A percentile compares a stretch with the other conserved stretches of the same genome.
These are phyloP conservation scores for Tetrahymena borealis DNA, from an alignment of 73 alveolate genomes.

Conservation along the genomic window DNA sequence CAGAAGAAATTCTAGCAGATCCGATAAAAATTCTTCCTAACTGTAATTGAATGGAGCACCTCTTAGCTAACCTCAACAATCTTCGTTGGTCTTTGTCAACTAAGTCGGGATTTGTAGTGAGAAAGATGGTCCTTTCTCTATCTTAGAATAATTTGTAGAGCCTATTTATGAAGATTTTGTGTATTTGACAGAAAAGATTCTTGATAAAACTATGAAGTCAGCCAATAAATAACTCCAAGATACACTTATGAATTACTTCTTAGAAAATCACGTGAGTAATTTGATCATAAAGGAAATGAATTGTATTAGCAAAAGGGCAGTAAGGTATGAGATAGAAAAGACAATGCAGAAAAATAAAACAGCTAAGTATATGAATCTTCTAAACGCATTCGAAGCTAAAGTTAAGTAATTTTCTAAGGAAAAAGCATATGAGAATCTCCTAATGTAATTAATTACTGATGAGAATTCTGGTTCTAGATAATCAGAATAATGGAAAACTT, in stretches of 20 bases:
- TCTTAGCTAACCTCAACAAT: neutral
- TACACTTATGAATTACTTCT: neutral
- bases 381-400: neutral
- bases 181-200: neutral
- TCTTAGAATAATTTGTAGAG: neutral
- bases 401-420: neutral
- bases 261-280: neutral
- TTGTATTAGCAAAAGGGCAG: neutral
- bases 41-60: neutral
- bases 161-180: neutral
- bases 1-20: neutral
- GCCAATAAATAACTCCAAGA: neutral
- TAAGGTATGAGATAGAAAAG: neutral
- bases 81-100: neutral
- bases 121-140: neutral
- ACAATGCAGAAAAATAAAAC: neutral
- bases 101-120: neutral
- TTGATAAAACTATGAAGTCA: neutral
- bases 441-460: neutral
- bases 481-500: neutral
- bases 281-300: neutral
- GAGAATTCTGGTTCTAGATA: neutral
- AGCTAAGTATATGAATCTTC: neutral
- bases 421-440: neutral
- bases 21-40: neutral